Evolutionary conservation across 108 stramenopile species (phyloP), one percentile per base, ranked within the genome.

Genomic region (Pseudonitzschia pungens): DNA sequence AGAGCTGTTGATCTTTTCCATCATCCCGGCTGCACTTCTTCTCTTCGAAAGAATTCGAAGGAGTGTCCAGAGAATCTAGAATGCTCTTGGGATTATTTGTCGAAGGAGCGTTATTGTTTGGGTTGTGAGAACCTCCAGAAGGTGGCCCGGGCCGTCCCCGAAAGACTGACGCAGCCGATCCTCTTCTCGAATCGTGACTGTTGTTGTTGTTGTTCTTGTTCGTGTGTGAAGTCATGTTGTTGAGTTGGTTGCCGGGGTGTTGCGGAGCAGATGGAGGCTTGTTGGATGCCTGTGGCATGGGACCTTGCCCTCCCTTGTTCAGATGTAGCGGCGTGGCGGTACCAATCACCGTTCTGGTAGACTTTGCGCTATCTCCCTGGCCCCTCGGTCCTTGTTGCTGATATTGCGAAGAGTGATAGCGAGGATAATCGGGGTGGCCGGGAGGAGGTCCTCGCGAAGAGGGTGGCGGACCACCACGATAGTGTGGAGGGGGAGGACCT

Each of bases 241-340:
- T 27, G 5, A 42, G n/a, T 7, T 54, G 36, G 42, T 21, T 31
- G 57, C 57, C 27, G 15, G 15, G 21, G 57, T 48, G 14, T 48
- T 48, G 45, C 2, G 45, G 16, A 12, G 10, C 45, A 24, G 36
- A 28, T 27, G 50, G 43, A 21, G 57, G 45, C 18, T 48, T 48
- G n/a, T 12, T 3, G 10, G 54, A 20, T 20, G 24, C 54, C 21
- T 26, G 54, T 29, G 3, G 33, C 45, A 48, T 48, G 18, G 45
- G 45, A 14, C 45, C 45, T 48, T 48, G 45, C 32, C 60, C 60
- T 24, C 32, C 60, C 60, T 62, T 62, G 60, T 62, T 62, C 28
- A 93, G 72, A 63, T 90, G 89, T 69, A 90, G 86, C 48, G 92
- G 88, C 5, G 92, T 89, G 16, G 83, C 76, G 12, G 80, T 78